These are phyloP conservation scores for Skeletonema menzelii DNA, from an alignment of 108 stramenopile genomes.

Conservation along the genomic window DNA sequence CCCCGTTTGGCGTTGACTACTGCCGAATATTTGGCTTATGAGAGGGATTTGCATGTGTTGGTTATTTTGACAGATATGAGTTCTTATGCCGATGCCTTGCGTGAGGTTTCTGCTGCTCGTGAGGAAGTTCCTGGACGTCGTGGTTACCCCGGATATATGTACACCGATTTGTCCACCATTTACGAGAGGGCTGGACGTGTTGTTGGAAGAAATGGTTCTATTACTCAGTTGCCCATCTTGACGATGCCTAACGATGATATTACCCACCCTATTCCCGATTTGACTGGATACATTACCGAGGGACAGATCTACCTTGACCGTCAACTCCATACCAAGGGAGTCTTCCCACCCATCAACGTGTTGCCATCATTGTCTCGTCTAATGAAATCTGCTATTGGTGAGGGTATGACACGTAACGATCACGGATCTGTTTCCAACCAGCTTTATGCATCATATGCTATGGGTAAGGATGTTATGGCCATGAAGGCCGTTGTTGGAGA, in stretches of 20 bases:
- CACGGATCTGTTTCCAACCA: slow-evolving; percentile 99
- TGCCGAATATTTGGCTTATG: slow-evolving; percentile 99
- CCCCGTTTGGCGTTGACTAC: slow-evolving; percentile 98
- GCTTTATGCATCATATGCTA: slow-evolving; percentile 98
- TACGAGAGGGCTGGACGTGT: slow-evolving; percentile 99
- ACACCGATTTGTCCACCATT: slow-evolving; percentile 99
- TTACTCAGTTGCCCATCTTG: slow-evolving; percentile 99
- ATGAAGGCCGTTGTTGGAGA: slow-evolving; percentile 99
- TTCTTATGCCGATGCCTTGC: slow-evolving; percentile 99
- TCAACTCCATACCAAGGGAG: slow-evolving; percentile 97
- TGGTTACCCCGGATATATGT: slow-evolving; percentile 99
- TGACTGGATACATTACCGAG: slow-evolving; percentile 99
- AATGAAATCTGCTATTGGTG: slow-evolving; percentile 99
- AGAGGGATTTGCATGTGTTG: slow-evolving; percentile 98
- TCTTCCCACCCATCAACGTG: slow-evolving; percentile 99
- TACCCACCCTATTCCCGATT: slow-evolving; percentile 99
- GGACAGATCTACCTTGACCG: slow-evolving; percentile 99
- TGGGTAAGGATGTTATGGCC: slow-evolving; percentile 99
- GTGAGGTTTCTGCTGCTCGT: slow-evolving; percentile 98
- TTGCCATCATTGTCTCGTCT: slow-evolving; percentile 98
- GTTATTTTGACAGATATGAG: slow-evolving; percentile 99
- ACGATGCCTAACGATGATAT: slow-evolving; percentile 99
- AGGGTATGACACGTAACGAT: slow-evolving; percentile 98
- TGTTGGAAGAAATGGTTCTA: slow-evolving; percentile 97
- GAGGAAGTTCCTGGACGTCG: slow-evolving; percentile 99